phyloP scores from a whole-genome alignment of 2,329 filamentous ascomycete species.

The Apiospora kogelbergensis region DNA sequence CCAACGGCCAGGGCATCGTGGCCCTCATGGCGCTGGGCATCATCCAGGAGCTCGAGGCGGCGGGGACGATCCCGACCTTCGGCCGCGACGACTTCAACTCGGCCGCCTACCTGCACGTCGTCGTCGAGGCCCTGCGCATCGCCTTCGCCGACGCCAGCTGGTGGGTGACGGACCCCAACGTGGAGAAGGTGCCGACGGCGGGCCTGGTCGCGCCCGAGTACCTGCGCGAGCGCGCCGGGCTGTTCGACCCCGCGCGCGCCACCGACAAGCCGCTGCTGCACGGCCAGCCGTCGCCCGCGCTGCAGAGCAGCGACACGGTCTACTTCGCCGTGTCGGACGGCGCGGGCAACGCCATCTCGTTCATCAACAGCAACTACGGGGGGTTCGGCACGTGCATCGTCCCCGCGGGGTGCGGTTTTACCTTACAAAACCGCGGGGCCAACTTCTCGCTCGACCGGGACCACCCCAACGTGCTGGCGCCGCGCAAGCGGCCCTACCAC shows the following conservation, averaged over 20 bases:
- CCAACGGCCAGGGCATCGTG: constrained; percentile 94
- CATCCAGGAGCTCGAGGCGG: constrained; percentile 78
- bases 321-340: constrained; percentile 86
- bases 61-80: constrained; percentile 73
- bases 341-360: constrained; percentile 86
- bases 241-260: constrained; percentile 59
- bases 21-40: constrained; percentile 94
- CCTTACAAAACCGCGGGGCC: constrained; percentile 87
- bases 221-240: constrained; percentile 65
- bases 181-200: constrained; percentile 66
- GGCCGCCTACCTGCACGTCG: constrained; percentile 75
- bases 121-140: constrained; percentile 86
- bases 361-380: constrained; percentile 94
- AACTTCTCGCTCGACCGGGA: constrained; percentile 73
- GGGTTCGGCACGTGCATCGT: constrained; percentile 89
- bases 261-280: constrained; percentile 60
- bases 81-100: constrained; percentile 75
- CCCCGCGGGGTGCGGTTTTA: constrained; percentile 84
- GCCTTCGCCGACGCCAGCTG: constrained; percentile 87
- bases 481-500: constrained; percentile 89
- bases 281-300: constrained; percentile 67
- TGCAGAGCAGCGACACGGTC: constrained; percentile 87
- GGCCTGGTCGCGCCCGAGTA: constrained; percentile 73
- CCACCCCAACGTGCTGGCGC: constrained; percentile 80
- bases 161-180: constrained; percentile 85